Conservation (phyloP, 1,284 basidiomycete species). For the Cystobasidium pallidum region DNA sequence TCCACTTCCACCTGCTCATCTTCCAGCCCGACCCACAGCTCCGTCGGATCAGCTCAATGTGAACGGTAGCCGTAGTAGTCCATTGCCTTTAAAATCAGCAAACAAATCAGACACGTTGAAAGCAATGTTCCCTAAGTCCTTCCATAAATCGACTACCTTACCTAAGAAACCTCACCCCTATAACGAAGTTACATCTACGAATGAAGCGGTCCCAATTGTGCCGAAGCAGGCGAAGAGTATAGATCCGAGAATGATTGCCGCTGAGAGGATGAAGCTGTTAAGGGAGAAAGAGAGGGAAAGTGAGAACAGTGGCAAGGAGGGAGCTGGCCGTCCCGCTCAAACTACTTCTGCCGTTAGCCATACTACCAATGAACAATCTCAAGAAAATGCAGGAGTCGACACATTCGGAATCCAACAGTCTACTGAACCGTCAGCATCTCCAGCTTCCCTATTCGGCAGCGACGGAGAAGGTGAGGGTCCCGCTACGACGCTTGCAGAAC, state of each 20-base stretch:
- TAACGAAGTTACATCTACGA: background rate
- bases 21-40: background rate
- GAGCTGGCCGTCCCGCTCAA: background rate
- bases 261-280: slow-evolving; percentile 7
- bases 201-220: slow-evolving; percentile 11
- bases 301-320: background rate
- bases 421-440: slow-evolving; percentile 6
- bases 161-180: background rate
- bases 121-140: slow-evolving; percentile 10
- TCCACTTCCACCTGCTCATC: slow-evolving; percentile 11
- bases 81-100: background rate
- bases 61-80: background rate
- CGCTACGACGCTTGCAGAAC: no score
- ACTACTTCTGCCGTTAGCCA: no score
- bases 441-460: background rate
- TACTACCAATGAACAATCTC: no score
- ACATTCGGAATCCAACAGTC: no score
- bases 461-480: background rate
- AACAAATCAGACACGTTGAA: slow-evolving; percentile 4
- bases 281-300: slow-evolving; percentile 16
- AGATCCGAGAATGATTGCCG: slow-evolving; percentile 9
- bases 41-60: background rate
- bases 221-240: background rate
- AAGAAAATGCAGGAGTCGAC: no score
- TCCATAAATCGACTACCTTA: slow-evolving; percentile 2